Evolutionary conservation across 179 eudicot species (phyloP).

Genomic region (Beta corolliflora): DNA sequence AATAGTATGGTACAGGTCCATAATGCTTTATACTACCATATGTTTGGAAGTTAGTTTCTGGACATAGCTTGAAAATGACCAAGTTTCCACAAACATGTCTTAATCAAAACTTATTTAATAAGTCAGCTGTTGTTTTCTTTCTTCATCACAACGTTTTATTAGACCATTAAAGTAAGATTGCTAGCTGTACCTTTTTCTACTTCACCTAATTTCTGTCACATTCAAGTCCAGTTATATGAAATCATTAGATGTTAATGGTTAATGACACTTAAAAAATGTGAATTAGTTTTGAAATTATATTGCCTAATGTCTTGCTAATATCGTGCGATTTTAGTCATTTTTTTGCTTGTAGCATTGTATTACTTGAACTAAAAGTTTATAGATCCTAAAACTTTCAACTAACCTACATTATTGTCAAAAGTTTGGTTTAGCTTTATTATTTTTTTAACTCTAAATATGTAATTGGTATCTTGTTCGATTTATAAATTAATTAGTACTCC

Average conservation of each 20-base stretch:
- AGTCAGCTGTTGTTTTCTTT: slow-evolving; percentile 29
- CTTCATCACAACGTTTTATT: slow-evolving; percentile 19
- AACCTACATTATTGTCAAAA: slow-evolving; percentile 9
- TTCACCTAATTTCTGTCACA: slow-evolving; percentile 36
- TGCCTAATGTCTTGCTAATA: background rate
- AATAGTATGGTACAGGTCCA: slow-evolving; percentile 19
- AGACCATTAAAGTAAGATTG: background rate
- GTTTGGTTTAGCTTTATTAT: background rate
- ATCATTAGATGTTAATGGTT: slow-evolving; percentile 3
- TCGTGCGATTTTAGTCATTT: background rate
- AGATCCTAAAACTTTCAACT: background rate
- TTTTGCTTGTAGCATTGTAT: slow-evolving; percentile 1
- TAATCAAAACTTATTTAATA: slow-evolving; percentile 21
- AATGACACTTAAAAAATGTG: slow-evolving; percentile 1
- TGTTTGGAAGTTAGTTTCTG: slow-evolving; percentile 29
- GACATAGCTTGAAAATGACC: slow-evolving; percentile 29
- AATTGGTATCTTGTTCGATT: background rate
- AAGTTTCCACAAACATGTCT: slow-evolving; percentile 22
- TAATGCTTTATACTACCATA: background rate
- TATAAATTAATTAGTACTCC: background rate
- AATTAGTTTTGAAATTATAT: slow-evolving; percentile 5
- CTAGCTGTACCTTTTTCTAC: slow-evolving; percentile 25
- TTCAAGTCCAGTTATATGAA: slow-evolving; percentile 19
- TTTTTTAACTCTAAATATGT: background rate
- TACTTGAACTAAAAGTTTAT: background rate